Base-by-base conservation (phyloP, 768 basidiomycete species). In the Psilocybe tampanensis region DNA sequence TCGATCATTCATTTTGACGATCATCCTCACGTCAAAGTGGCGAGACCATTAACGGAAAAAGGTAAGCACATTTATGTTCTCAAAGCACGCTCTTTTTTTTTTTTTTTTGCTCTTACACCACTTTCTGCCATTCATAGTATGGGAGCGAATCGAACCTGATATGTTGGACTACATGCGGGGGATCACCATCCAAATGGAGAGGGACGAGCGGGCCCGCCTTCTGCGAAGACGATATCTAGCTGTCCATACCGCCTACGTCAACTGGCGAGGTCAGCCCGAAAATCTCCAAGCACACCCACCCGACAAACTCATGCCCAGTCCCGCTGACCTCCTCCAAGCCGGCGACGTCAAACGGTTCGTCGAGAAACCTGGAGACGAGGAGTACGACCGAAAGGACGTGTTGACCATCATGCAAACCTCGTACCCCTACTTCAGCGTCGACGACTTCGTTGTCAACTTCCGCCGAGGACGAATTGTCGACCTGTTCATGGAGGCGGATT, bases 131-230 rank as follows among this genome's bases (percentile, higher is more conserved):
- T n/a, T n/a, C n/a, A n/a, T n/a, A n/a, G 72, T 50, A 2, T 71
- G 71, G 70, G 57, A 63, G 0, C 70, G 62, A 22, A 70, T 73
- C n/a, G 63, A 70, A 51, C 21, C 39, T 24, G 54, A 63, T 5
- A 65, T 74, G 57, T 33, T 68, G 17, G 43, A 54, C 11, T 71
- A 73, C 43, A 72, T 73, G 67, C 50, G 58, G 2, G 29, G 56
- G 11, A 64, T 69, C 5, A 60, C 56, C 36, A 19, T 24, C 9
- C 52, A 66, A 13, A 59, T 65, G 7, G 24, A 55, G 8, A 44
- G 60, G 18, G 65, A 70, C 21, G 65, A 66, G 7, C 67, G 64
- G 6, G 55, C 58, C 1, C 22, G 51, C 7, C n/a, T 70, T 2
- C 36, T 68, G 5, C 61, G 63, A 12, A 24, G 47, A 15, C 68